Base-by-base conservation (phyloP, 768 basidiomycete genomes). In the Lanmaoa pseudosensibilis region DNA sequence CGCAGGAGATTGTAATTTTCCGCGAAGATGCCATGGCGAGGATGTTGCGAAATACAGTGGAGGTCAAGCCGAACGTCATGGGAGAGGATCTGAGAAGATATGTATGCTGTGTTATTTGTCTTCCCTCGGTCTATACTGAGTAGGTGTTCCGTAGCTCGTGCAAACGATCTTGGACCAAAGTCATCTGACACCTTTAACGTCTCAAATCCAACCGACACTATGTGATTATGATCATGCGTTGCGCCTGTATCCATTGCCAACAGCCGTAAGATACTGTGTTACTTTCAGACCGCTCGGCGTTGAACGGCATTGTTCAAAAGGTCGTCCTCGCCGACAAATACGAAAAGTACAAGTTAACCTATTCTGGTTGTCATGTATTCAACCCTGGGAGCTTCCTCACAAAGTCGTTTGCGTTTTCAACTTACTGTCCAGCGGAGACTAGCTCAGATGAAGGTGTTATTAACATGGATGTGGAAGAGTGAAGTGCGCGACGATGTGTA, bases 361-460 rank as follows among this genome's bases (percentile, higher is more conserved):
- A 99, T 70, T 94, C 95, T 56, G 94, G 94, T 12, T 98, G 97
- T 65, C 97, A 98, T 73, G 97, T 98, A 27, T 94, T 98, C 80
- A 99, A 99, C 70, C 97, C 97, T 0, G 95, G 97, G 19, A 86
- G 88, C 48, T 98, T 98, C 68, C 78, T 94, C 15, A 85, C 91
- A 5, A 88, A 83, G 47, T 81, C 87, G 6, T 89, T 92, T 62
- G 80, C 83, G 6, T 98, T 98, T 77, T 92, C 90, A 12, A 90
- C 93, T 3, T 99, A 95, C 64, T 90, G 87, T 55, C 95, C 95
- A 13, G 84, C 90, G 2, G 88, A 87, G 56, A 74, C 83, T 40
- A 87, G 91, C 66, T 95, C 94, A 0, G 91, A 94, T 69, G 88
- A 90, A 75, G 92, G 79, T 56, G 58, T 76, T n/a, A 65, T 80